Percentiles rank a stretch among this genome's conserved stretches.
These are phyloP conservation scores for Podospora pseudopauciseta DNA, from an alignment of 495 filamentous ascomycete genomes.

Conservation along the genomic window DNA sequence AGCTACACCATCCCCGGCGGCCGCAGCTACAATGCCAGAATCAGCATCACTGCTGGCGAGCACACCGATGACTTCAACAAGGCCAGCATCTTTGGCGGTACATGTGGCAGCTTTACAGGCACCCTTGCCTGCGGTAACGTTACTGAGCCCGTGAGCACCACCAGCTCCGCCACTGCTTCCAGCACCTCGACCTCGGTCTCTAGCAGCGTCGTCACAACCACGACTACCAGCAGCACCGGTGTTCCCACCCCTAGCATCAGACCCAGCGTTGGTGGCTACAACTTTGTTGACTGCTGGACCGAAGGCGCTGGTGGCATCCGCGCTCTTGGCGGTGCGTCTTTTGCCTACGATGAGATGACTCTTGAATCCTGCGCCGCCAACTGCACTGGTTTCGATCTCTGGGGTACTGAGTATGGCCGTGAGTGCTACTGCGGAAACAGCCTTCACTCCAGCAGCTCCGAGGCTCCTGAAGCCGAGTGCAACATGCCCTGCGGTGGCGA, in stretches of 20 bases:
- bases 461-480: slow-evolving; percentile 43
- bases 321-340: slow-evolving; percentile 36
- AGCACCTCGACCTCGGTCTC: slow-evolving; percentile 24
- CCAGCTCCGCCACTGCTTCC: slow-evolving; percentile 24
- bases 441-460: slow-evolving; percentile 37
- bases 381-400: slow-evolving; percentile 47
- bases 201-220: slow-evolving; percentile 28
- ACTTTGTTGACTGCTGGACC: slow-evolving; percentile 44
- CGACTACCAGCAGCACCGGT: background rate
- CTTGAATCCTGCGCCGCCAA: slow-evolving; percentile 45
- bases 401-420: slow-evolving; percentile 48
- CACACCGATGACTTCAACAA: slow-evolving; percentile 40
- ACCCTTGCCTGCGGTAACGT: slow-evolving; percentile 24
- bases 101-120: slow-evolving; percentile 35
- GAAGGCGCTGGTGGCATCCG: slow-evolving; percentile 40
- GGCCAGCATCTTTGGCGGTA: slow-evolving; percentile 38
- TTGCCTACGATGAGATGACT: slow-evolving; percentile 50
- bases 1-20: slow-evolving; percentile 44
- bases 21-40: slow-evolving; percentile 45
- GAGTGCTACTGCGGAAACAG: slow-evolving; percentile 54
- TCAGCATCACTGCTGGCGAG: slow-evolving; percentile 46
- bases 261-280: slow-evolving; percentile 39
- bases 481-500: slow-evolving; percentile 50
- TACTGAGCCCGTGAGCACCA: slow-evolving; percentile 13
- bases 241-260: slow-evolving; percentile 34